Evolutionary conservation across 2,329 filamentous ascomycete species (phyloP).

Genomic region (Dactylonectria estremocensis): DNA sequence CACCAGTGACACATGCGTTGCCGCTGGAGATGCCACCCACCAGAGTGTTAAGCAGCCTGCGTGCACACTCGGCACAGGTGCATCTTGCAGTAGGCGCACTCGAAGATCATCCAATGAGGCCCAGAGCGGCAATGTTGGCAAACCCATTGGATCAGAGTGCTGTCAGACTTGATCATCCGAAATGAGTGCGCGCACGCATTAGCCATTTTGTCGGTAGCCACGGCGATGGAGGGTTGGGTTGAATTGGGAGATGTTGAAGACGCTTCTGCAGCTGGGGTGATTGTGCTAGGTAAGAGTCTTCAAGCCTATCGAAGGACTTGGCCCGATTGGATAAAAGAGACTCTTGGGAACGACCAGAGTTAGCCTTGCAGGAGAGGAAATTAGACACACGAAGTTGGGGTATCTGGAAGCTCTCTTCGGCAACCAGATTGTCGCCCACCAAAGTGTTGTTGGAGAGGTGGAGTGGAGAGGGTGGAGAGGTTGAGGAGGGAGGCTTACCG

Average conservation of each 20-base stretch:
- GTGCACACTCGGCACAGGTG: constrained; percentile 75
- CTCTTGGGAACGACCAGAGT: constrained; percentile 39
- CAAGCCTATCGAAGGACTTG: constrained; percentile 40
- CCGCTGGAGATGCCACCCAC: constrained; percentile 24
- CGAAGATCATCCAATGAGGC: constrained; percentile 78
- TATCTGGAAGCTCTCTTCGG: background rate
- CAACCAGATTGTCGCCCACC: background rate
- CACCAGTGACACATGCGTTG: constrained; percentile 38
- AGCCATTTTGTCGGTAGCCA: constrained; percentile 59
- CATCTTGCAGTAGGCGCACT: constrained; percentile 78
- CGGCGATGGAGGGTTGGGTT: constrained; percentile 32
- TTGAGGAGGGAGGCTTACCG: constrained; percentile 11
- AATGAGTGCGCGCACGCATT: constrained; percentile 74
- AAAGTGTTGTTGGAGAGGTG: background rate
- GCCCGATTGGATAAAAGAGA: constrained; percentile 43
- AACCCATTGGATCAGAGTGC: constrained; percentile 75
- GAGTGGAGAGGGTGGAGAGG: background rate
- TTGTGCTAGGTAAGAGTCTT: constrained; percentile 31
- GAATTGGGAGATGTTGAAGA: constrained; percentile 35
- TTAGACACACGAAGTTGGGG: constrained; percentile 5
- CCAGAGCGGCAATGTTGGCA: constrained; percentile 76
- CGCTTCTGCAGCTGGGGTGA: constrained; percentile 26
- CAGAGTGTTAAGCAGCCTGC: constrained; percentile 52
- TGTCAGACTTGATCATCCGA: constrained; percentile 77
- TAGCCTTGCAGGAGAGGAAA: constrained; percentile 44